Evolutionary conservation across 352 stramenopile genomes (phyloP).

Genomic region (Phytophthora tubulina): DNA sequence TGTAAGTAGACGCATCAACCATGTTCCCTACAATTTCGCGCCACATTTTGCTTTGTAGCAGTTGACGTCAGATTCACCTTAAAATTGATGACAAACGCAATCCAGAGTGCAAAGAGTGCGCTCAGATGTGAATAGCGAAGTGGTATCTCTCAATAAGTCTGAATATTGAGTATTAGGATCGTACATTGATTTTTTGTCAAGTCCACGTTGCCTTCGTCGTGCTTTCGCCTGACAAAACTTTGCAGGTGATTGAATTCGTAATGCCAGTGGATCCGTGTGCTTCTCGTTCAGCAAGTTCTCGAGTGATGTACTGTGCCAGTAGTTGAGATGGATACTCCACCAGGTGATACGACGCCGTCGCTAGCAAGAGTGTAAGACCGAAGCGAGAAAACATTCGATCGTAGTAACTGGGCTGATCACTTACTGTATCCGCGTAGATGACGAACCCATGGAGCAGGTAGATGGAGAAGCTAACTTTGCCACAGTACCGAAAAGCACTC

Average conservation of each 20-base stretch:
- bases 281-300: background rate
- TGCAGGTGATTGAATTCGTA: too few relatives aligned
- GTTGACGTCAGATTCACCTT: too few relatives aligned
- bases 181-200: too few relatives aligned
- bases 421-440: background rate
- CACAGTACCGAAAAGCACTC: background rate
- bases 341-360: background rate
- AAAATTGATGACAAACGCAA: too few relatives aligned
- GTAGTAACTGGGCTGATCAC: background rate
- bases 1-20: slow-evolving; percentile 8
- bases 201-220: too few relatives aligned
- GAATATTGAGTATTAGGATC: too few relatives aligned
- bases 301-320: background rate
- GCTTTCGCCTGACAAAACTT: too few relatives aligned
- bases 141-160: too few relatives aligned
- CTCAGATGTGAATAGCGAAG: too few relatives aligned
- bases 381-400: slow-evolving; percentile 1
- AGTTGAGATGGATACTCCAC: background rate
- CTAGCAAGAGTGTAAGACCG: background rate
- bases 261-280: background rate
- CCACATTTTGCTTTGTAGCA: too few relatives aligned
- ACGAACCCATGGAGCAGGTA: background rate
- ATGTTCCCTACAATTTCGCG: too few relatives aligned
- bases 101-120: too few relatives aligned
- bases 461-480: background rate